Evolutionary conservation across 306 rosid species (phyloP).

Genomic region (Pterocarpus macrocarpus): DNA sequence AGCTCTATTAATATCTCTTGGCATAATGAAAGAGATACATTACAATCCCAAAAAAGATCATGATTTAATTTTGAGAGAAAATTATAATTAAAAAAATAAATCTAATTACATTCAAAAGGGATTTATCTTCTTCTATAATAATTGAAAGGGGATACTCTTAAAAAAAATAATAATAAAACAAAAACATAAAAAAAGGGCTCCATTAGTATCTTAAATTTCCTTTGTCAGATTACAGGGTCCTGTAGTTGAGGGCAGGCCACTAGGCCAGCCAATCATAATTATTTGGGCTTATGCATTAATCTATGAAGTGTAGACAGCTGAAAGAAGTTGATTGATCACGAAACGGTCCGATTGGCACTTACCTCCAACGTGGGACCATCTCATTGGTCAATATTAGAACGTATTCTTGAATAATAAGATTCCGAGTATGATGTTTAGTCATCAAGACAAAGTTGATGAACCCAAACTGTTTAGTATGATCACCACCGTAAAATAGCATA

Average conservation of each 20-base stretch:
- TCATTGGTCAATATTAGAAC: background rate
- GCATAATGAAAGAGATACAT: too few species aligned
- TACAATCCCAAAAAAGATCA: too few species aligned
- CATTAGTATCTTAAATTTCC: slow-evolving; percentile 27
- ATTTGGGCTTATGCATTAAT: slow-evolving; percentile 16
- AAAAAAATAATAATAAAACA: too few species aligned
- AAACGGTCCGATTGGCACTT: slow-evolving; percentile 22
- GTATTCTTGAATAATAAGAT: background rate
- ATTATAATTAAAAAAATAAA: too few species aligned
- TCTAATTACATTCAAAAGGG: too few species aligned
- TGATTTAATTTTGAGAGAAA: too few species aligned
- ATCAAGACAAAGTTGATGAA: background rate
- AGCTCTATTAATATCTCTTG: too few species aligned
- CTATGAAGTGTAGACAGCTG: slow-evolving; percentile 50
- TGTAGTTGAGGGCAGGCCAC: slow-evolving; percentile 29
- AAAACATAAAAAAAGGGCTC: too few species aligned
- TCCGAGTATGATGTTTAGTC: background rate
- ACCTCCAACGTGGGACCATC: slow-evolving; percentile 39
- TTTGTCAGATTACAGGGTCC: slow-evolving; percentile 37
- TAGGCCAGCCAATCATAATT: slow-evolving; percentile 42
- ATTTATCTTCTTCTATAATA: too few species aligned
- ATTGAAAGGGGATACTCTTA: too few species aligned
- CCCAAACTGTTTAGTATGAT: too few species aligned
- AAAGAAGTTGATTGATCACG: slow-evolving; percentile 58
- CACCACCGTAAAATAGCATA: too few species aligned